Base-by-base conservation (phyloP, 441 rosid genomes). In the Adansonia grandidieri region DNA sequence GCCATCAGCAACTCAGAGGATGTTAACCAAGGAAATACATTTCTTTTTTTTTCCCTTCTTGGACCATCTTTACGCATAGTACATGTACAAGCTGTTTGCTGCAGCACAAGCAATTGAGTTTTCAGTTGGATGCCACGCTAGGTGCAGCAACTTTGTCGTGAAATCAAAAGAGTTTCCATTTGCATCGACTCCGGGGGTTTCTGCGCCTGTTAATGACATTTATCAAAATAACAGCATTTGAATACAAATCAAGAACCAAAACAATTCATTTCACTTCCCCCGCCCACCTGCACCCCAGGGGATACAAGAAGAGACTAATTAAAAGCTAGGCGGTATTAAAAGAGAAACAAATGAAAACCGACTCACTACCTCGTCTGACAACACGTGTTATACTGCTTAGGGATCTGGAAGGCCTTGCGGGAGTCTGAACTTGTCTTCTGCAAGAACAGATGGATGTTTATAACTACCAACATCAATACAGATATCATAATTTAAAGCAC, bases 21-120 rank as follows among this genome's bases (percentile, higher is more conserved):
- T 61, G 77, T 75, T 77, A 77, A 84, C 84, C 86, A 79, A 83
- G 82, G 85, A 78, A 79, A 77, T 77, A 68, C 75, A 61, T 81
- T 57, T 60, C 37, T 77, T 76, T 81, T 32, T 32, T 1, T 32
- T 32, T 32, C 19, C 22, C 37, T 77, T 76, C 82, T 76, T 20
- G 22, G 84, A 64, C 83, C 76, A 14, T 73, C 76, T 74, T 81
- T 80, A 89, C 20, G 92, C 95, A 81, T 89, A 88, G 84, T 89
- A 91, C 91, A 91, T 89, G 83, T 91, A 89, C 82, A 91, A 86
- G 87, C 93, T 91, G 86, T 91, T 91, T 47, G 91, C 89, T 48
- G 95, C 93, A 0, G 95, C 93, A 71, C 91, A 86, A 37, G 95
- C 95, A 50, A 91, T 81, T 2, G 91, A 85, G 80, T 88, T 89